Percentiles rank a stretch among this genome's conserved stretches.
These are phyloP conservation scores for Xylaria sp. DNA, from an alignment of 2,329 filamentous ascomycete genomes.

Conservation along the genomic window DNA sequence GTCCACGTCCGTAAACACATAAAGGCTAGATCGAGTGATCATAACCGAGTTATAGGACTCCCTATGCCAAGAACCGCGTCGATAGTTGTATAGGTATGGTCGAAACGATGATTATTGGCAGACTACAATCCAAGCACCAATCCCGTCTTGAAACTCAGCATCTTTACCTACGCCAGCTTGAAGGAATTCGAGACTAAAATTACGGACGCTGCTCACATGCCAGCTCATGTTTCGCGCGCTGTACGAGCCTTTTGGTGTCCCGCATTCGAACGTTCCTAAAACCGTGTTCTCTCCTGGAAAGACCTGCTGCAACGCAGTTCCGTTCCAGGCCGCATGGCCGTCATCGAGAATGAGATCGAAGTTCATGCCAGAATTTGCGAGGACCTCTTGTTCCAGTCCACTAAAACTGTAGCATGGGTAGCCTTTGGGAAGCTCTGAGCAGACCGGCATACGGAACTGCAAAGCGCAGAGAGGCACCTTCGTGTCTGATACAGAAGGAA, in stretches of 20 bases:
- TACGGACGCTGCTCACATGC: conserved; percentile 45
- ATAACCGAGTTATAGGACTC: not conserved
- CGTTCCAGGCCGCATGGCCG: conserved; percentile 43
- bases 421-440: conserved; percentile 45
- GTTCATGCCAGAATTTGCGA: conserved; percentile 47
- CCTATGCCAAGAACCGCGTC: conserved; percentile 27
- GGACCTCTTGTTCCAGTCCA: conserved; percentile 48
- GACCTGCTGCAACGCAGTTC: conserved; percentile 46
- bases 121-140: conserved; percentile 49
- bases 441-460: conserved; percentile 50
- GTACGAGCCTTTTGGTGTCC: conserved; percentile 24
- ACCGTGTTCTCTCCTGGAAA: conserved; percentile 45
- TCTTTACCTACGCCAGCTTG: conserved; percentile 47
- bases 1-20: conserved; percentile 21
- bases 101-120: conserved; percentile 38
- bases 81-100: conserved; percentile 7
- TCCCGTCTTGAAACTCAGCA: conserved; percentile 46
- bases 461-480: conserved; percentile 44
- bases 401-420: conserved; percentile 51
- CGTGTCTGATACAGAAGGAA: conserved; percentile 19
- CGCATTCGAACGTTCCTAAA: conserved; percentile 49
- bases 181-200: conserved; percentile 47
- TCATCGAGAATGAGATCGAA: conserved; percentile 42
- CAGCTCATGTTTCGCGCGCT: conserved; percentile 43
- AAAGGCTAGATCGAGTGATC: conserved; percentile 7